Conservation (phyloP, 2,329 filamentous ascomycete genomes). For the Stemphylium lycopersici region DNA sequence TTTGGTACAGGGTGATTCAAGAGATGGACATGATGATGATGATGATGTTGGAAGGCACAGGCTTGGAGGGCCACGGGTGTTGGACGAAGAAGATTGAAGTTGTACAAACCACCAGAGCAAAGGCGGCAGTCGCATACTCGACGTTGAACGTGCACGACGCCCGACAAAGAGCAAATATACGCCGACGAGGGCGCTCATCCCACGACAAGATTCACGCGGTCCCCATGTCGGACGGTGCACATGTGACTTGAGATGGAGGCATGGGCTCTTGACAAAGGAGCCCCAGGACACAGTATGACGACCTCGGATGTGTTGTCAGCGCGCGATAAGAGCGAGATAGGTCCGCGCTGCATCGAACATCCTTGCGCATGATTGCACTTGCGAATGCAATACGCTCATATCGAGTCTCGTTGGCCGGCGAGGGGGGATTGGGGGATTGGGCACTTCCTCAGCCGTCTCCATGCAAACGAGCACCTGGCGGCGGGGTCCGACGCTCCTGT, state of each 20-base stretch:
- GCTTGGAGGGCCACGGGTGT: background rate
- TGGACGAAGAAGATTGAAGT: background rate
- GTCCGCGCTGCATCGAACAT: too few relatives aligned
- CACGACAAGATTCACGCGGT: too few relatives aligned
- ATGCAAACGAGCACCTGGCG: background rate
- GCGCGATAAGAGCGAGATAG: too few relatives aligned
- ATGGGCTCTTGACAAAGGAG: too few relatives aligned
- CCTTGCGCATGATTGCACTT: background rate
- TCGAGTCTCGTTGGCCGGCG: background rate
- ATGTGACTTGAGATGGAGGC: too few relatives aligned
- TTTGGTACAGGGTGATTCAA: background rate
- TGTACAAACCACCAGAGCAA: background rate
- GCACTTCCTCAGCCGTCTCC: background rate
- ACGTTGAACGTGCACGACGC: background rate
- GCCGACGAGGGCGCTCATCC: too few relatives aligned
- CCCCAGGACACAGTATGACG: too few relatives aligned
- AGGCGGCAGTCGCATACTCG: background rate
- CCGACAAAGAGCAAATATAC: too few relatives aligned
- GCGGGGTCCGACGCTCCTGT: constrained; percentile 5
- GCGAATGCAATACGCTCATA: background rate
- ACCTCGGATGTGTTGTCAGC: too few relatives aligned
- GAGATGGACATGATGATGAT: background rate
- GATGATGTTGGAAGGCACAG: background rate
- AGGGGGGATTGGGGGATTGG: background rate
- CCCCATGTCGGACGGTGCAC: too few relatives aligned